Evolutionary conservation across 2,329 filamentous ascomycete species (phyloP).

Genomic region (Graphilbum sp.): DNA sequence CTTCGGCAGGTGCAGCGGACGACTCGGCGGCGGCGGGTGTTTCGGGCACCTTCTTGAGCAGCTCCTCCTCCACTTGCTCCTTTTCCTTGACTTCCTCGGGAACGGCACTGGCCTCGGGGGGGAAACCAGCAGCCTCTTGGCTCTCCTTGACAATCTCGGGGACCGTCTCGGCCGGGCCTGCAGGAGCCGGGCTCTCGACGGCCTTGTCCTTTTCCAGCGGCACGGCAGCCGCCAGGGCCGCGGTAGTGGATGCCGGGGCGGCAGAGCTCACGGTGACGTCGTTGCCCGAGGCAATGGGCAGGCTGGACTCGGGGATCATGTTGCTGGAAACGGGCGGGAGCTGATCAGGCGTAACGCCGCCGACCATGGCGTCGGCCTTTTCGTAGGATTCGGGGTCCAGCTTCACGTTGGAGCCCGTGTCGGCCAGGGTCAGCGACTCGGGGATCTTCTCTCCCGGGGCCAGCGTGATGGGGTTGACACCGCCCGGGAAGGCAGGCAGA

Average conservation of each 20-base stretch:
- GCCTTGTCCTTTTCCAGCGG: slow-evolving; percentile 39
- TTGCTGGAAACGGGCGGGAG: slow-evolving; percentile 41
- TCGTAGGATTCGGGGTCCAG: slow-evolving; percentile 79
- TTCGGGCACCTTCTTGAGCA: slow-evolving; percentile 39
- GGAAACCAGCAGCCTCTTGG: slow-evolving; percentile 37
- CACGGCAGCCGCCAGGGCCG: slow-evolving; percentile 49
- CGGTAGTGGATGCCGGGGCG: slow-evolving; percentile 45
- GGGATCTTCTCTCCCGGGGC: slow-evolving; percentile 71
- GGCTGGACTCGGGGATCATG: slow-evolving; percentile 68
- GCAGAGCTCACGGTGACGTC: slow-evolving; percentile 36
- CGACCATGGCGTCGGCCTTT: slow-evolving; percentile 50
- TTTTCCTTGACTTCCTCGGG: slow-evolving; percentile 58
- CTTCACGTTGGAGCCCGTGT: slow-evolving; percentile 53
- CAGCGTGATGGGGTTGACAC: slow-evolving; percentile 65
- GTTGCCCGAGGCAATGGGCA: slow-evolving; percentile 39
- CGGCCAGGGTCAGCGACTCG: slow-evolving; percentile 48
- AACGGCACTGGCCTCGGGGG: slow-evolving; percentile 57
- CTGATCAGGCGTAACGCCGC: slow-evolving; percentile 23
- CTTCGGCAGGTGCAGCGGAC: slow-evolving; percentile 9
- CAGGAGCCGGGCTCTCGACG: slow-evolving; percentile 15
- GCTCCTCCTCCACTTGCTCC: slow-evolving; percentile 55
- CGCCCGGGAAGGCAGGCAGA: slow-evolving; percentile 43
- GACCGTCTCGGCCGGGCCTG: slow-evolving; percentile 26
- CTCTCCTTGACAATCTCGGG: slow-evolving; percentile 41
- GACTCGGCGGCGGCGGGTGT: slow-evolving; percentile 5